These are phyloP conservation scores for Monosporascus ibericus DNA, from an alignment of 2,329 filamentous ascomycete genomes.

Conservation along the genomic window DNA sequence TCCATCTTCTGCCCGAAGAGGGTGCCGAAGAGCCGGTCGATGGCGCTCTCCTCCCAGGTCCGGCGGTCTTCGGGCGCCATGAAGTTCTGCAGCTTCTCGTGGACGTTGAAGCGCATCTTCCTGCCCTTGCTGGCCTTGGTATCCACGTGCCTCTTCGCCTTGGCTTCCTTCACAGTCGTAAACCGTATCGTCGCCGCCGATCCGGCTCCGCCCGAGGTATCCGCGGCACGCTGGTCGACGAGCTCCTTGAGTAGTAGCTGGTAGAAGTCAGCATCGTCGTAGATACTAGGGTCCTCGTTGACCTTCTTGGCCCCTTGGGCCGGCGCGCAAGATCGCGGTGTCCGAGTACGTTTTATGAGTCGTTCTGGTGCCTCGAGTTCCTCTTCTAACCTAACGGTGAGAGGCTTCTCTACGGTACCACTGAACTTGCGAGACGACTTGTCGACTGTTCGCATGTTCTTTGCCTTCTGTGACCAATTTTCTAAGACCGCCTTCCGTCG, in stretches of 20 bases:
- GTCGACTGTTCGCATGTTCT: conserved; percentile 50
- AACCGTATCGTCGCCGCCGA: conserved; percentile 52
- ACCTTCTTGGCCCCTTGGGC: conserved; percentile 55
- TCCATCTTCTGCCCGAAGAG: conserved; percentile 66
- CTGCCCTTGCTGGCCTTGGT: conserved; percentile 92
- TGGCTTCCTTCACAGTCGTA: conserved; percentile 68
- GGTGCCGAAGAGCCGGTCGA: conserved; percentile 71
- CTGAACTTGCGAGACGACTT: conserved; percentile 47
- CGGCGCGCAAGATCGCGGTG: conserved; percentile 71
- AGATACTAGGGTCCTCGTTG: conserved; percentile 58
- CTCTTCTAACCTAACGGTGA: conserved; percentile 62
- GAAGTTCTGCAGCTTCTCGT: conserved; percentile 97
- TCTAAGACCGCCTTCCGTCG: conserved; percentile 70
- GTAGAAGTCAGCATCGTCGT: conserved; percentile 94
- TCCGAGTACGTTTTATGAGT: conserved; percentile 61
- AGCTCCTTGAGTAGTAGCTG: conserved; percentile 88
- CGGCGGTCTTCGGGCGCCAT: conserved; percentile 87
- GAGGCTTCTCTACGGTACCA: conserved; percentile 46
- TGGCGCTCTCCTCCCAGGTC: conserved; percentile 72
- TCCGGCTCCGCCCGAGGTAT: conserved; percentile 44
- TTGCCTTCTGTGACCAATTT: conserved; percentile 84
- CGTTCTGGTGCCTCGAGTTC: conserved; percentile 63
- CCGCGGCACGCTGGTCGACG: conserved; percentile 77
- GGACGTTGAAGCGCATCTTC: conserved; percentile 89
- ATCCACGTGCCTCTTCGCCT: conserved; percentile 78